Evolutionary conservation across 345 rosid species (phyloP), one percentile per base, ranked within the genome.

Genomic region (Luvunga scandens): DNA sequence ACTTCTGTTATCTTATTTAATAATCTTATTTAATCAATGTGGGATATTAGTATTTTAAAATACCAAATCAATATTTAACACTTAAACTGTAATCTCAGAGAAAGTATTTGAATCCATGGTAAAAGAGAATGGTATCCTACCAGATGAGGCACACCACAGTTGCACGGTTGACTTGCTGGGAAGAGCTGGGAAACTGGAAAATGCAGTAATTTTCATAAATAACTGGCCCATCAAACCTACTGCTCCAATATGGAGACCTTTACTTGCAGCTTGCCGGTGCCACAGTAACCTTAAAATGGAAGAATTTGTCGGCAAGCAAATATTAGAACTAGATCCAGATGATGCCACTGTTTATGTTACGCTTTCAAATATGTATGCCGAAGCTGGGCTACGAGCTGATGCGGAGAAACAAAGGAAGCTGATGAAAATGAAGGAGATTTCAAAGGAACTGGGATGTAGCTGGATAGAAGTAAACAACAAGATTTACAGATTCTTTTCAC

Each of bases 221-320:
- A 72, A 72, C 72, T 63, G 73, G 69, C 80, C 80, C 31, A 72
- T 62, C 67, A 76, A 79, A 64, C 83, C 83, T 67, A 83, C 82
- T 22, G 76, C 85, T 66, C 24, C 75, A 3, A 76, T 83, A 68
- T 79, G 80, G 85, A 83, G 60, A 72, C 85, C 83, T 16, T 64
- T 79, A 60, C 73, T 83, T n/a, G 85, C 83, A 67, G 85, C 83
- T 77, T 68, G 85, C 55, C 19, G 85, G 69, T 66, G 80, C 80
- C 83, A 79, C 68, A 72, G 36, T 27, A 62, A 83, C 59, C 59
- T 79, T 38, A 38, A 19, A 69, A 78, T 82, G 75, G 84, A 79
- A 53, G 84, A 78, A 78, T 69, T 69, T 48, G 64, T 75, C 4
- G 76, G 79, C 69, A 75, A 75, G 57, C 24, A 63, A 21, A 78